Evolutionary conservation across 163 green algal genomes (phyloP).

Genomic region (Volvox carteri): DNA sequence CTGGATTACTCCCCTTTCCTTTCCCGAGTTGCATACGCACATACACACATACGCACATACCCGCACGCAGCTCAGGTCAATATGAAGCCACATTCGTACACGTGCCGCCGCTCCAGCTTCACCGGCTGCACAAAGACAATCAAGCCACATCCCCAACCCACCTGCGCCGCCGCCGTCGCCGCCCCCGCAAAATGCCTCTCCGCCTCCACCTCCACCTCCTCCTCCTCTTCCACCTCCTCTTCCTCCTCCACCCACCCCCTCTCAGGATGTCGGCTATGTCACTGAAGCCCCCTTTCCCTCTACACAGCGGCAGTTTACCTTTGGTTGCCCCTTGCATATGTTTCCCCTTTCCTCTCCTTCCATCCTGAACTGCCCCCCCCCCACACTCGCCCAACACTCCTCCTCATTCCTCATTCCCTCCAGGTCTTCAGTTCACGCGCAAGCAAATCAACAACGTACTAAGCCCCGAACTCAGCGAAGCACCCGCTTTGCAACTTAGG

Average conservation of each 20-base stretch:
- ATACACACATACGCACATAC: neutral
- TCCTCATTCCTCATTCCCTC: neutral
- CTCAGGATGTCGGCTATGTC: too few species aligned
- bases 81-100: too few species aligned
- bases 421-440: constrained; percentile 24
- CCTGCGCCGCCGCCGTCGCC: too few species aligned
- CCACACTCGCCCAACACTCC: neutral
- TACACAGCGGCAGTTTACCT: too few species aligned
- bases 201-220: neutral
- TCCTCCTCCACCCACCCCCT: too few species aligned
- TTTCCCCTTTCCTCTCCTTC: neutral
- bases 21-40: too few species aligned
- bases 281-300: too few species aligned
- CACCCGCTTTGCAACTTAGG: neutral
- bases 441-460: constrained; percentile 27
- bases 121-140: too few species aligned
- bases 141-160: too few species aligned
- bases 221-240: too few species aligned
- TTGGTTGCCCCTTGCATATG: neutral
- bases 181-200: neutral
- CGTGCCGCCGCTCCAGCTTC: too few species aligned
- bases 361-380: neutral
- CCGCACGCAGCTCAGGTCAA: neutral
- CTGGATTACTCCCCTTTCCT: too few species aligned
- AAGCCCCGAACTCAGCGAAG: neutral